phyloP scores from a whole-genome alignment of 1,284 basidiomycete genomes.

The Ustilago tritici region DNA sequence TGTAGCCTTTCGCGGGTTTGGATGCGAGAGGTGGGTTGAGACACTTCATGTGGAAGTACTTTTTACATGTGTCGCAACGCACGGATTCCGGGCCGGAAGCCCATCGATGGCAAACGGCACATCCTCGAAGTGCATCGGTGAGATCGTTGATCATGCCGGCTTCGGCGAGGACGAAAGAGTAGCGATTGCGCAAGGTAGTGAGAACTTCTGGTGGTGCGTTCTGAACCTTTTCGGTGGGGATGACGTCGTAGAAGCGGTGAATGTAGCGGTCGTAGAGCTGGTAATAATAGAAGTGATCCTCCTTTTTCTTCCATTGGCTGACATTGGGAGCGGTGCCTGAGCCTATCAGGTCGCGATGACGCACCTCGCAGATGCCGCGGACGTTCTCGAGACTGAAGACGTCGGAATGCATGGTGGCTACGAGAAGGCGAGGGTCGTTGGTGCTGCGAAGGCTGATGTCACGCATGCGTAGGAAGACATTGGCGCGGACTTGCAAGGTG shows the following conservation, averaged over 20 bases:
- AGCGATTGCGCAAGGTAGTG: slow-evolving; percentile 77
- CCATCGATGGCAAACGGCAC: slow-evolving; percentile 88
- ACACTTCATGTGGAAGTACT: slow-evolving; percentile 94
- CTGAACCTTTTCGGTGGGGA: slow-evolving; percentile 84
- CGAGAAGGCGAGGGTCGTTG: slow-evolving; percentile 86
- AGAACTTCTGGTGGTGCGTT: slow-evolving; percentile 74
- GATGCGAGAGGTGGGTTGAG: slow-evolving; percentile 91
- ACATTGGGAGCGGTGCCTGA: slow-evolving; percentile 75
- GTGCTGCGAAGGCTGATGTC: slow-evolving; percentile 86
- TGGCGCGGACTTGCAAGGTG: slow-evolving; percentile 77
- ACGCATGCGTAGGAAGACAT: slow-evolving; percentile 91
- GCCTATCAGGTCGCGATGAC: slow-evolving; percentile 90
- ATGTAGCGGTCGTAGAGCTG: slow-evolving; percentile 96
- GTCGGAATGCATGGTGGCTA: slow-evolving; percentile 95
- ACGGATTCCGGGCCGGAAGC: slow-evolving; percentile 80
- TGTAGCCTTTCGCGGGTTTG: slow-evolving; percentile 95
- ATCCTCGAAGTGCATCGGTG: slow-evolving; percentile 85
- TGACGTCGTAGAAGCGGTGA: slow-evolving; percentile 96
- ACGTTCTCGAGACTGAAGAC: slow-evolving; percentile 91
- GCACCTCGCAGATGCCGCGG: slow-evolving; percentile 89
- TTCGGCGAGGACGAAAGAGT: slow-evolving; percentile 95
- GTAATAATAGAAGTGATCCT: slow-evolving; percentile 94
- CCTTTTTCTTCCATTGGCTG: slow-evolving; percentile 91
- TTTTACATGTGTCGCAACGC: slow-evolving; percentile 91
- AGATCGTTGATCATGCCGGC: slow-evolving; percentile 90